Percentiles rank a stretch among this genome's conserved stretches.
Evolutionary conservation across 495 filamentous ascomycete species (phyloP).

Genomic region (Delitschia confertaspora): DNA sequence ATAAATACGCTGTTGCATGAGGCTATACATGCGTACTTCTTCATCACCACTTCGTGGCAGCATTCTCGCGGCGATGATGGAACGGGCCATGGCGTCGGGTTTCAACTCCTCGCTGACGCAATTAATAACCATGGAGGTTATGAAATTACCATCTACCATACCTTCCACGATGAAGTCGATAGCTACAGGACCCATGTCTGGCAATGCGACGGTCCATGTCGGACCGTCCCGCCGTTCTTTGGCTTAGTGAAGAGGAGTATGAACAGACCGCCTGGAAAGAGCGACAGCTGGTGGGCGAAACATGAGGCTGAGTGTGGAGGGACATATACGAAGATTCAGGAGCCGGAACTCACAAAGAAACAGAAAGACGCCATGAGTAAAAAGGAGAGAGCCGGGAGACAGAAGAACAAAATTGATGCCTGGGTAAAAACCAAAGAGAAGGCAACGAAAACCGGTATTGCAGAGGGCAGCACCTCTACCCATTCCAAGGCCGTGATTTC

Average conservation of each 20-base stretch:
- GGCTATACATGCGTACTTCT: conserved; percentile 36
- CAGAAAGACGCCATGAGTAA: conserved; percentile 26
- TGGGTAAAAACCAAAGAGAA: conserved; percentile 24
- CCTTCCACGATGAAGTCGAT: conserved; percentile 35
- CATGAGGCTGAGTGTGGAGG: conserved; percentile 33
- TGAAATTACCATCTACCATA: conserved; percentile 32
- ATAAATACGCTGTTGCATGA: conserved; percentile 36
- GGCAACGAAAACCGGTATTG: conserved; percentile 2
- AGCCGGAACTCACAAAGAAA: conserved; percentile 31
- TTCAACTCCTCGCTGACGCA: conserved; percentile 31
- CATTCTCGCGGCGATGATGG: conserved; percentile 34
- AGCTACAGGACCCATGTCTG: conserved; percentile 34
- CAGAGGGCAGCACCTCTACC: conserved; percentile 3
- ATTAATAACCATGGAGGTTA: conserved; percentile 33
- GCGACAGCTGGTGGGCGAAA: conserved; percentile 31
- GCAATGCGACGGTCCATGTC: conserved; percentile 33
- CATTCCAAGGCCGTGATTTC: not conserved
- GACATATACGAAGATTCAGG: conserved; percentile 30
- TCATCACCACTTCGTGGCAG: conserved; percentile 32
- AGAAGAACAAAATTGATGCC: conserved; percentile 34
- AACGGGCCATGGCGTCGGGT: conserved; percentile 32
- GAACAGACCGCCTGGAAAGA: conserved; percentile 33
- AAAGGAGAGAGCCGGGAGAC: conserved; percentile 31
- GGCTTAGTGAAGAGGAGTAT: conserved; percentile 35
- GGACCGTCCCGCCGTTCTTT: conserved; percentile 28